Evolutionary conservation across 345 rosid species (phyloP).

Genomic region (Eucalyptus coolabah): DNA sequence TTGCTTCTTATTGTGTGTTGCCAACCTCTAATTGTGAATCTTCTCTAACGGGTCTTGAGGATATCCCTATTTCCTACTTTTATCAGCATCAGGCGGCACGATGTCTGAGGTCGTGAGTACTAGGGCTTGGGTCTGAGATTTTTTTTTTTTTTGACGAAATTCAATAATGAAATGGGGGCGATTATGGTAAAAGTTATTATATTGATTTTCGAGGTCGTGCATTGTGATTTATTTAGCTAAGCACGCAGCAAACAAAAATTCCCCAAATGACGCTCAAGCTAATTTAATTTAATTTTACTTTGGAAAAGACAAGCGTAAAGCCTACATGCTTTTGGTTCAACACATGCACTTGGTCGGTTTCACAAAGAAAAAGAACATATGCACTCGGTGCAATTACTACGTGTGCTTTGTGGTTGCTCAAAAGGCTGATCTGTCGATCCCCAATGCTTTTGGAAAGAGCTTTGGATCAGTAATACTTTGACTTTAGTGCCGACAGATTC

Average conservation of each 20-base stretch:
- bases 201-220: no score
- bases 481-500: neutral
- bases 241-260: no score
- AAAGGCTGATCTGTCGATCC: neutral
- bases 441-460: neutral
- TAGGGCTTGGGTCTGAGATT: neutral
- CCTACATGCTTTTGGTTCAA: neutral
- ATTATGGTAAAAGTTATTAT: no score
- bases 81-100: neutral
- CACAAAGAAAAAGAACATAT: neutral
- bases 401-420: neutral
- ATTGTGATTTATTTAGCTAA: no score
- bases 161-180: neutral
- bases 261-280: no score
- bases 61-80: neutral
- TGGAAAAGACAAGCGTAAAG: neutral
- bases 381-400: neutral
- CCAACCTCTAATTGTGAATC: neutral
- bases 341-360: neutral
- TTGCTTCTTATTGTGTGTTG: neutral
- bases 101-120: neutral
- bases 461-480: neutral
- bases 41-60: neutral
- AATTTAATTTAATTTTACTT: no score
- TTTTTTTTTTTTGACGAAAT: no score